phyloP scores from a whole-genome alignment of 495 filamentous ascomycete species.

The Xylaria palmicola region DNA sequence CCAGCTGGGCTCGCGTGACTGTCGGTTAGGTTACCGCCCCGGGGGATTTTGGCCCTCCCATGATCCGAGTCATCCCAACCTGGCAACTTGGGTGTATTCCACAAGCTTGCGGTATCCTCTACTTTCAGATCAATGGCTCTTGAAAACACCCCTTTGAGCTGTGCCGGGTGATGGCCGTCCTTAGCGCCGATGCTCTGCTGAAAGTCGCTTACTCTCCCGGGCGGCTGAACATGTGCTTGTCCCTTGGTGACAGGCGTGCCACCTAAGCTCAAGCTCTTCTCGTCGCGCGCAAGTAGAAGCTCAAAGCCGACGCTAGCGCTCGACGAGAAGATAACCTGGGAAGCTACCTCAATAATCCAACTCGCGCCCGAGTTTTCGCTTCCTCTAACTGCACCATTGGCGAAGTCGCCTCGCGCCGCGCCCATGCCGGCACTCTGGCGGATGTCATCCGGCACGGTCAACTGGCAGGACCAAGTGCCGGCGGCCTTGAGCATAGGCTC shows the following conservation, averaged over 20 bases:
- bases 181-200: conserved; percentile 51
- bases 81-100: conserved; percentile 85
- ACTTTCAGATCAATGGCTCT: conserved; percentile 70
- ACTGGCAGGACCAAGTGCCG: conserved; percentile 73
- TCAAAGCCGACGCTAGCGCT: conserved; percentile 91
- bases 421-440: conserved; percentile 50
- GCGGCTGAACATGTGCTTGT: conserved; percentile 45
- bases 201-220: conserved; percentile 74
- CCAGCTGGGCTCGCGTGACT: conserved; percentile 17
- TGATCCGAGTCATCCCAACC: conserved; percentile 50
- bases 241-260: conserved; percentile 48
- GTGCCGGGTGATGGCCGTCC: conserved; percentile 47
- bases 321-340: conserved; percentile 87
- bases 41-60: conserved; percentile 16
- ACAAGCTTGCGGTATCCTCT: conserved; percentile 84
- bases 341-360: conserved; percentile 90
- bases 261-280: conserved; percentile 70
- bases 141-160: conserved; percentile 75
- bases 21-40: conserved; percentile 23
- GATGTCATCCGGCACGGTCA: conserved; percentile 73
- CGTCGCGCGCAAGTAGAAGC: conserved; percentile 79
- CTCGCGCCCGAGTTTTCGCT: conserved; percentile 56
- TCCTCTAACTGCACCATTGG: conserved; percentile 27
- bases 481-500: conserved; percentile 96
- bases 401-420: conserved; percentile 34